These are phyloP conservation scores for Melocanna baccifera DNA, from an alignment of 176 grass and related monocot genomes.

Conservation along the genomic window DNA sequence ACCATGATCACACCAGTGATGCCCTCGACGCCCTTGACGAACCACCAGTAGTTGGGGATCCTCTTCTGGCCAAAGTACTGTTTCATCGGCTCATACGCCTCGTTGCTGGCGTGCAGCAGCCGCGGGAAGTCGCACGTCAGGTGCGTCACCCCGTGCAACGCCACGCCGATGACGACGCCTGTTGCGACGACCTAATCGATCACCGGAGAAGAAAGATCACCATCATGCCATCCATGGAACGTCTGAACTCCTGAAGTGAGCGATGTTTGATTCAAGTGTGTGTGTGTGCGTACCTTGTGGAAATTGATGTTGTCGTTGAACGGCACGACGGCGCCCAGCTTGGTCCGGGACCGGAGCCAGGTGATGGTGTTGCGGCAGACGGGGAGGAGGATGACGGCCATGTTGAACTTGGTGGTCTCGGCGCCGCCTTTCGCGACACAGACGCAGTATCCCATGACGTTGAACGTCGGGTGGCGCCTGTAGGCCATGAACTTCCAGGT, in stretches of 20 bases:
- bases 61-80: slow-evolving; percentile 63
- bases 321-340: slow-evolving; percentile 40
- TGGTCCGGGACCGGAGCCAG: slow-evolving; percentile 54
- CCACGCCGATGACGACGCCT: slow-evolving; percentile 49
- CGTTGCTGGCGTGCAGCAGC: slow-evolving; percentile 59
- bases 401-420: slow-evolving; percentile 77
- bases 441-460: slow-evolving; percentile 73
- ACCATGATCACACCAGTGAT: slow-evolving; percentile 72
- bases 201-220: not conserved
- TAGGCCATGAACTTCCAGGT: slow-evolving; percentile 64
- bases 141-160: slow-evolving; percentile 60
- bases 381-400: slow-evolving; percentile 65
- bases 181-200: slow-evolving; percentile 53
- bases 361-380: slow-evolving; percentile 75
- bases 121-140: slow-evolving; percentile 82
- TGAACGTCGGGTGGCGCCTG: slow-evolving; percentile 43
- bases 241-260: not conserved
- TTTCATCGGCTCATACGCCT: slow-evolving; percentile 70
- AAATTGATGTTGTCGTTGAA: slow-evolving; percentile 88
- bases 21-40: slow-evolving; percentile 75
- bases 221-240: not conserved
- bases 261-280: not conserved
- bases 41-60: slow-evolving; percentile 85
- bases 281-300: slow-evolving; percentile 53
- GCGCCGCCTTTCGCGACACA: slow-evolving; percentile 68